phyloP scores from a whole-genome alignment of 2,329 filamentous ascomycete genomes.

The Paecilomyces fulvus region DNA sequence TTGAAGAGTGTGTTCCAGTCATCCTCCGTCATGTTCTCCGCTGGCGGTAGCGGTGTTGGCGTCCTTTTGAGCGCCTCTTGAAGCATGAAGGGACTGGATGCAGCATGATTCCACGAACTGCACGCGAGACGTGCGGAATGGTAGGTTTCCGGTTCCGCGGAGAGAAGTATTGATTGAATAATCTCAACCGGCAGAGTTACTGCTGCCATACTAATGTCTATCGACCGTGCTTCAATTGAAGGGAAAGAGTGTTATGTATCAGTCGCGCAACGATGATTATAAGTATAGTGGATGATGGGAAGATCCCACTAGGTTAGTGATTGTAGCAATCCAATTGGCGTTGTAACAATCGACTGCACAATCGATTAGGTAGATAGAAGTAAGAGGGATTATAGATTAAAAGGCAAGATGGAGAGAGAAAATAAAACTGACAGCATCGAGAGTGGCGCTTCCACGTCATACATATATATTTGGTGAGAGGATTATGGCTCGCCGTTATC shows the following conservation, averaged over 20 bases:
- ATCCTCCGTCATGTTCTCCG: slow-evolving; percentile 4
- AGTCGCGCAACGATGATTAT: not conserved
- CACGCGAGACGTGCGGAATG: slow-evolving; percentile 11
- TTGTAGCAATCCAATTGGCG: not conserved
- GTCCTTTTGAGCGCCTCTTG: slow-evolving; percentile 6
- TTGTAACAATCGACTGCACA: not conserved
- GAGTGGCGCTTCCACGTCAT: not conserved
- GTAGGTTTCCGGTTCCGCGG: slow-evolving; percentile 11
- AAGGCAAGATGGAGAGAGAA: not conserved
- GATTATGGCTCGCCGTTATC: not conserved
- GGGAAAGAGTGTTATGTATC: not conserved
- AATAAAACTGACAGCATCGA: not conserved
- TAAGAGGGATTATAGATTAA: not conserved
- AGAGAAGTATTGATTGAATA: slow-evolving; percentile 11
- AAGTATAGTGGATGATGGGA: not conserved
- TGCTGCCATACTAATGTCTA: slow-evolving; percentile 2
- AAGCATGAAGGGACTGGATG: slow-evolving; percentile 10
- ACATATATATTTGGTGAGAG: not conserved
- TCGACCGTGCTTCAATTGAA: not conserved
- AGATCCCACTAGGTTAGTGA: not conserved
- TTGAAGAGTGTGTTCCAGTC: slow-evolving; percentile 12
- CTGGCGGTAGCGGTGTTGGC: slow-evolving; percentile 7
- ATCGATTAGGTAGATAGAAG: not conserved
- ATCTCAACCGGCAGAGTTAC: slow-evolving; percentile 11
- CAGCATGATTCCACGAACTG: slow-evolving; percentile 9